A percentile compares a stretch with the other conserved stretches of the same genome.
Conservation (phyloP, 225 moss, liverwort and hornwort genomes). For the Physcomitrellopsis africana region DNA sequence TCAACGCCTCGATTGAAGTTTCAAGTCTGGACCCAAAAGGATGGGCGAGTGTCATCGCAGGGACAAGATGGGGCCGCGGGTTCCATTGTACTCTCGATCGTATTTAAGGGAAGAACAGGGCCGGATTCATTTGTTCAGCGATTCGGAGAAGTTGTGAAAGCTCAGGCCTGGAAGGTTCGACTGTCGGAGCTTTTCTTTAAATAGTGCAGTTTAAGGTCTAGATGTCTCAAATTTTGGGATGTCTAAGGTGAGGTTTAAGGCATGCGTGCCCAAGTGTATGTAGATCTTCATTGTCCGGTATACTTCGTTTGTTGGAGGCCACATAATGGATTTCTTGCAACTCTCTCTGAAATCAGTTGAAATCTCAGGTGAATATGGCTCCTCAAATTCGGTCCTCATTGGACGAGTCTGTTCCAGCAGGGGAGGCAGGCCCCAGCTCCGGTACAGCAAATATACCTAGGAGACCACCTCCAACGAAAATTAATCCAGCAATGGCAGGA, state of each 20-base stretch:
- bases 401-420: slow-evolving; percentile 35
- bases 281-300: slow-evolving; percentile 1
- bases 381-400: slow-evolving; percentile 32
- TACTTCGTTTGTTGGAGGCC: background rate
- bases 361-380: slow-evolving; percentile 44
- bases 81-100: slow-evolving; percentile 56
- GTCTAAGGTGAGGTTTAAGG: slow-evolving; percentile 1
- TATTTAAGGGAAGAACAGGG: slow-evolving; percentile 66
- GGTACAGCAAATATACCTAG: slow-evolving; percentile 29
- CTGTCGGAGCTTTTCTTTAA: background rate
- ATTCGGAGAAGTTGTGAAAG: slow-evolving; percentile 69
- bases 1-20: slow-evolving; percentile 69
- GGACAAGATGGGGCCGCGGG: slow-evolving; percentile 44
- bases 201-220: slow-evolving; percentile 21
- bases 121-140: slow-evolving; percentile 72
- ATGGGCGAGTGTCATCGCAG: slow-evolving; percentile 61
- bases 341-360: slow-evolving; percentile 4
- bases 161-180: slow-evolving; percentile 83
- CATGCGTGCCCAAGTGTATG: background rate
- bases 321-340: background rate
- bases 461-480: slow-evolving; percentile 52
- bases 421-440: slow-evolving; percentile 51
- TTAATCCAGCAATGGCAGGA: slow-evolving; percentile 98
- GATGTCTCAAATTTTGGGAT: background rate
- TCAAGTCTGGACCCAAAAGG: slow-evolving; percentile 73